Conservation (phyloP, 805 yeast genomes). For the Saturnispora gosingensis region DNA sequence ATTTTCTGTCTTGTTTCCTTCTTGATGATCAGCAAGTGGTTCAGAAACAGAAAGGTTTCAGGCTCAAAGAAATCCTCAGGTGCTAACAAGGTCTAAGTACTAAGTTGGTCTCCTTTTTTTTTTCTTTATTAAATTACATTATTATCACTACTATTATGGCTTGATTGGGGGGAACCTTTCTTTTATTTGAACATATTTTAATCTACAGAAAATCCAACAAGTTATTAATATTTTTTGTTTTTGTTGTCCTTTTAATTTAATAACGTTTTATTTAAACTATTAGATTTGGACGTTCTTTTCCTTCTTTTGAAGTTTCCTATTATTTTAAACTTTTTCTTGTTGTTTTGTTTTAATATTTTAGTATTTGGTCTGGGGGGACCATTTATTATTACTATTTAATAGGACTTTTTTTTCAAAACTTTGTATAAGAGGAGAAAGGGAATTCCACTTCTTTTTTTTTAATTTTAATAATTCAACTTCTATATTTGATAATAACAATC, state of each 20-base stretch:
- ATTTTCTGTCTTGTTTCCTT: conserved; percentile 27
- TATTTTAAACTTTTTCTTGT: background rate
- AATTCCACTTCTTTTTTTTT: background rate
- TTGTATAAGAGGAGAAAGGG: background rate
- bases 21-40: conserved; percentile 26
- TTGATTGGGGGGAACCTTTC: conserved; percentile 1
- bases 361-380: background rate
- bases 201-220: background rate
- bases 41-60: conserved; percentile 18
- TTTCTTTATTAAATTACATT: background rate
- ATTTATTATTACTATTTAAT: background rate
- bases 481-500: background rate
- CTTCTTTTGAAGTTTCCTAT: background rate
- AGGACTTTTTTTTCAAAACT: background rate
- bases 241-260: background rate
- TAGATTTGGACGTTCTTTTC: background rate
- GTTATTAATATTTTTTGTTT: background rate
- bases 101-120: background rate
- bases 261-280: background rate
- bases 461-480: background rate
- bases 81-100: background rate
- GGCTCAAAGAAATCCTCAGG: background rate
- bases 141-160: background rate
- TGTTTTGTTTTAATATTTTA: background rate
- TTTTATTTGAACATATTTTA: background rate